Evolutionary conservation across 345 rosid genomes (phyloP).

Genomic region (Hibiscus trionum): DNA sequence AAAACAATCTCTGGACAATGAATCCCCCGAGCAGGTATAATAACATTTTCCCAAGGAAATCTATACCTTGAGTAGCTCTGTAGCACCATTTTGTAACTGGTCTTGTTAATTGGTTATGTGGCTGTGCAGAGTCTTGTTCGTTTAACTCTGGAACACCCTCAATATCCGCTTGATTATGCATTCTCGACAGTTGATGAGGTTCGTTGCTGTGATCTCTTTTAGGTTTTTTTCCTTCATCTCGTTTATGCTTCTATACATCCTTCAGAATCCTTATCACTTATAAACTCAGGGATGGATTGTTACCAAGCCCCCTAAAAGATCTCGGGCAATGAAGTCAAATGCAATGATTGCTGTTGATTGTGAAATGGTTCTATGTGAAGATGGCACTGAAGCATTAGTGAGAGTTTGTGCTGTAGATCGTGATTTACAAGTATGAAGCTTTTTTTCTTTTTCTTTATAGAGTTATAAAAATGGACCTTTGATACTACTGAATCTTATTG

Average conservation of each 20-base stretch:
- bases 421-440: slow-evolving; percentile 49
- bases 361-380: slow-evolving; percentile 96
- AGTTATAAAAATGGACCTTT: neutral
- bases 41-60: neutral
- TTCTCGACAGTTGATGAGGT: slow-evolving; percentile 67
- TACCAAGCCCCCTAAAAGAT: slow-evolving; percentile 33
- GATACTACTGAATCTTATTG: neutral
- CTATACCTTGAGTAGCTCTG: neutral
- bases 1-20: slow-evolving; percentile 30
- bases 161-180: slow-evolving; percentile 35
- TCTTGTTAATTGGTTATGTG: slow-evolving; percentile 30
- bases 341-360: slow-evolving; percentile 78
- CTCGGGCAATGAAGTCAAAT: slow-evolving; percentile 38
- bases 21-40: slow-evolving; percentile 60
- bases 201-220: slow-evolving; percentile 13
- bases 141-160: slow-evolving; percentile 52
- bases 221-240: neutral
- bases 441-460: neutral
- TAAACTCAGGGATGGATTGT: slow-evolving; percentile 63
- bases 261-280: neutral
- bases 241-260: neutral
- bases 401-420: slow-evolving; percentile 69
- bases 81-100: slow-evolving; percentile 1
- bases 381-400: slow-evolving; percentile 87
- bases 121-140: slow-evolving; percentile 72